Base-by-base conservation (phyloP, 75 land plant genomes). In the Pseudotsuga menziesii region DNA sequence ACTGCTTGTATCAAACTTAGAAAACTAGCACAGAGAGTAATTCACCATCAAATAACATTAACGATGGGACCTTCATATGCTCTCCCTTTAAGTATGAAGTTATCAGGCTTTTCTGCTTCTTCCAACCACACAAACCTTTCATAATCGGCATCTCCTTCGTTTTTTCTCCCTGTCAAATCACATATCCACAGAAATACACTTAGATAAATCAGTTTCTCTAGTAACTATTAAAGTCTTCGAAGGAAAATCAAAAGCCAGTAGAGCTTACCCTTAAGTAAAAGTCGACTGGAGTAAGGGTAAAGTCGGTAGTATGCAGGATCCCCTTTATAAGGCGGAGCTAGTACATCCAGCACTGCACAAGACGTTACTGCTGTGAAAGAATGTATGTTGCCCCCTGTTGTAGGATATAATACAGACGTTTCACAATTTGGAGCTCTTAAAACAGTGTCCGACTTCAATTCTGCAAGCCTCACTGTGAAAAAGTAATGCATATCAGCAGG, bases 271-370 rank as follows among this genome's bases (percentile, higher is more conserved):
- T 41, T 39, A 20, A n/a, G 12, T 8, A 44, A 44, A 5, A n/a
- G 23, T 19, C 36, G 48, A 6, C 13, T 35, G 3, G 52, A 69
- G 9, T 35, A 69, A 39, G 97, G 94, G 74, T 86, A 87, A 72
- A 89, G 90, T 23, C 78, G 86, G 70, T 97, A 97, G 80, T 97
- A 97, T 69, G 96, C 89, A 76, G 98, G 95, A 56, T 75, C 27
- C 63, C 87, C 84, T 36, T 77, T 82, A 67, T 97, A 97, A 22
- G 99, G 99, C 55, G 98, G 98, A 35, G 96, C 85, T 22, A 97
- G 89, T 44, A 97, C 82, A 75, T 97, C 99, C 39, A 97, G 88
- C 35, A 97, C 87, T 56, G 98, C 99, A 86, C 98, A 95, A 13
- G 99, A 85, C 16, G 98, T 83, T 26, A 95, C 80, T 12, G 94